Evolutionary conservation across 1,139 yeast genomes (phyloP).

Genomic region (Protomyces macrosporus): DNA sequence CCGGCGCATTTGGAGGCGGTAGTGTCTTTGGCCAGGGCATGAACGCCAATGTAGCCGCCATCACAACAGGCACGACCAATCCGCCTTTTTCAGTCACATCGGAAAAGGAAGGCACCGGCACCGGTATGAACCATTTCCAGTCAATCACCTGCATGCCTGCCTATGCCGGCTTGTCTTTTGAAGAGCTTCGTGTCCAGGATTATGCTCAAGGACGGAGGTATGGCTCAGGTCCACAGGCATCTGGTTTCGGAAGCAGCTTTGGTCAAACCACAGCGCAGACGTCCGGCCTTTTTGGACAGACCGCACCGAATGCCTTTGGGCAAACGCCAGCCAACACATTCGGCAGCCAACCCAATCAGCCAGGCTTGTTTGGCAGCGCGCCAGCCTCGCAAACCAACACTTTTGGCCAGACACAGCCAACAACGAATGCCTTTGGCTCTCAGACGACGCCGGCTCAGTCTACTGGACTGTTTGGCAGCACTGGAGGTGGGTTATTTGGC

Average conservation of each 20-base stretch:
- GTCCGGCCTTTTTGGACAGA: slow-evolving; percentile 1
- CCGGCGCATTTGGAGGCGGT: slow-evolving; percentile 28
- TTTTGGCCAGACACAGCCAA: slow-evolving; percentile 27
- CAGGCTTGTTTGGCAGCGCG: slow-evolving; percentile 5
- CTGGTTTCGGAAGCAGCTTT: slow-evolving; percentile 34
- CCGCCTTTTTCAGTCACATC: slow-evolving; percentile 49
- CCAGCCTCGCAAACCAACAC: slow-evolving; percentile 10
- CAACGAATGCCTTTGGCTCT: slow-evolving; percentile 36
- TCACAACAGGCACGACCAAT: slow-evolving; percentile 32
- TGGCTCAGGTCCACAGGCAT: slow-evolving; percentile 40
- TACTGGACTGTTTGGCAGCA: not conserved
- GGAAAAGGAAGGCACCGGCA: slow-evolving; percentile 59
- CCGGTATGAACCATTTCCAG: slow-evolving; percentile 56
- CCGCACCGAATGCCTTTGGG: slow-evolving; percentile 26
- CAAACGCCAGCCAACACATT: slow-evolving; percentile 31
- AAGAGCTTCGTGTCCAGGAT: slow-evolving; percentile 84
- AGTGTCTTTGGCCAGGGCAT: slow-evolving; percentile 34
- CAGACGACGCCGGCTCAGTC: not conserved
- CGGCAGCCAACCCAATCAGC: slow-evolving; percentile 4
- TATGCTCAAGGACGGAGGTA: slow-evolving; percentile 68
- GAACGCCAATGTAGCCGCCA: slow-evolving; percentile 8
- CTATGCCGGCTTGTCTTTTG: slow-evolving; percentile 71
- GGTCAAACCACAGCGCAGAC: not conserved
- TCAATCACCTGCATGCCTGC: slow-evolving; percentile 86
- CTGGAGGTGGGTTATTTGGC: not conserved